Percentiles rank a stretch among this genome's conserved stretches.
Conservation (phyloP, 2,329 filamentous ascomycete species). For the Apiospora marii region DNA sequence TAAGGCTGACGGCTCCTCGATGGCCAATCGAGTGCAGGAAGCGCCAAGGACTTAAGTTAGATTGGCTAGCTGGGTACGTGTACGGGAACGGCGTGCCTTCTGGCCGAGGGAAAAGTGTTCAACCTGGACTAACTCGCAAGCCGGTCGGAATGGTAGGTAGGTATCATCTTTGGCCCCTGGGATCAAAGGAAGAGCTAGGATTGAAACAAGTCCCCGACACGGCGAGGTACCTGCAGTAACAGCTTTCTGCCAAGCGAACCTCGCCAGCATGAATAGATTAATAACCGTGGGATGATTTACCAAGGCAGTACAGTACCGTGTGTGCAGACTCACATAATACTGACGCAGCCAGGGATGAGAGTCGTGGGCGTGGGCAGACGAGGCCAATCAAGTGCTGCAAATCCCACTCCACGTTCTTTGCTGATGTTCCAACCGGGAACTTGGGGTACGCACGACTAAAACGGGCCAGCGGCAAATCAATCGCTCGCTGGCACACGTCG, state of each 20-base stretch:
- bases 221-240: constrained; percentile 19
- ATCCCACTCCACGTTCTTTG: constrained; percentile 22
- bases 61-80: constrained; percentile 4
- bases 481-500: neutral
- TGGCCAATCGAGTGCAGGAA: constrained; percentile 9
- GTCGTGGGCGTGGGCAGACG: neutral
- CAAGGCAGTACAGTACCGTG: neutral
- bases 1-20: constrained; percentile 13
- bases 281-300: constrained; percentile 10
- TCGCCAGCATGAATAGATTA: constrained; percentile 1
- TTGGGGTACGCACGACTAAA: constrained; percentile 13
- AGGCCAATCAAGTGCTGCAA: constrained; percentile 15
- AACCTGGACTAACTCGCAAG: neutral
- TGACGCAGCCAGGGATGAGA: constrained; percentile 18
- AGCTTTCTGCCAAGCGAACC: constrained; percentile 17
- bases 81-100: neutral
- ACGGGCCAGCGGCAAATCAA: constrained; percentile 18
- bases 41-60: constrained; percentile 9
- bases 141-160: neutral
- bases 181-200: neutral
- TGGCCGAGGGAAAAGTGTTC: constrained; percentile 8
- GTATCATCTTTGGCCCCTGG: constrained; percentile 4
- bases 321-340: neutral
- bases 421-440: constrained; percentile 20
- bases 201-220: constrained; percentile 14